phyloP scores from a whole-genome alignment of 768 basidiomycete species.

The Galerina marginata region DNA sequence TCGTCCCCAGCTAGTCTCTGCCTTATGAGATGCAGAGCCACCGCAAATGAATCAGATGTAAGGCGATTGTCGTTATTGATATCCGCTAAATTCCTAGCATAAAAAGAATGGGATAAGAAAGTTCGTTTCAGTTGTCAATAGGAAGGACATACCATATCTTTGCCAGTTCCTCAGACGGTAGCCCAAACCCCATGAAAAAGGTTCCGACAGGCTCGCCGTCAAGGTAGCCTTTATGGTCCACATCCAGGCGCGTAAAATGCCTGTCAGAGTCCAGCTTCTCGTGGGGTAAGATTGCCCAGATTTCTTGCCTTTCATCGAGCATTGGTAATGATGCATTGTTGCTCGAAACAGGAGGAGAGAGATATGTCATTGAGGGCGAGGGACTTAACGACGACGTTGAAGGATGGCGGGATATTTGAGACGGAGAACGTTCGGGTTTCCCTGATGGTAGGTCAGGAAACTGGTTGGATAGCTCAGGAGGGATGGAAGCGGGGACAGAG shows the following conservation, averaged over 20 bases:
- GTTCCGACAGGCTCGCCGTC: conserved; percentile 37
- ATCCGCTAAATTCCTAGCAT: conserved; percentile 39
- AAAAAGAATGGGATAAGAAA: neutral
- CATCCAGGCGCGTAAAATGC: conserved; percentile 38
- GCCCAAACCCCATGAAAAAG: conserved; percentile 38
- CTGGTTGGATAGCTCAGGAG: conserved; percentile 34
- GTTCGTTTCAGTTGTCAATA: neutral
- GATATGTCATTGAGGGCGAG: conserved; percentile 7
- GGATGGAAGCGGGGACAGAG: conserved; percentile 36
- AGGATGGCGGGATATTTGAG: neutral
- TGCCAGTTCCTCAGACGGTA: conserved; percentile 39
- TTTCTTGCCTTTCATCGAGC: neutral
- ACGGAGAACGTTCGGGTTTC: neutral
- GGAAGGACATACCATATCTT: conserved; percentile 40
- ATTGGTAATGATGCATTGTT: conserved; percentile 5
- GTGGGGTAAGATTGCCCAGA: conserved; percentile 33
- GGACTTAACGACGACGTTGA: conserved; percentile 8
- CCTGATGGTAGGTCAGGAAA: conserved; percentile 25
- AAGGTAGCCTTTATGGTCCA: conserved; percentile 33
- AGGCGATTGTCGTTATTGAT: conserved; percentile 38
- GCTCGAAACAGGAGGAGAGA: conserved; percentile 11
- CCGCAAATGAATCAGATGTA: conserved; percentile 42
- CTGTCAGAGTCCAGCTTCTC: conserved; percentile 36
- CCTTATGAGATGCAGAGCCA: conserved; percentile 43
- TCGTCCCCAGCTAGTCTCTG: conserved; percentile 36